Base-by-base conservation (phyloP, 352 stramenopile species). In the Saprolegnia parasitica region DNA sequence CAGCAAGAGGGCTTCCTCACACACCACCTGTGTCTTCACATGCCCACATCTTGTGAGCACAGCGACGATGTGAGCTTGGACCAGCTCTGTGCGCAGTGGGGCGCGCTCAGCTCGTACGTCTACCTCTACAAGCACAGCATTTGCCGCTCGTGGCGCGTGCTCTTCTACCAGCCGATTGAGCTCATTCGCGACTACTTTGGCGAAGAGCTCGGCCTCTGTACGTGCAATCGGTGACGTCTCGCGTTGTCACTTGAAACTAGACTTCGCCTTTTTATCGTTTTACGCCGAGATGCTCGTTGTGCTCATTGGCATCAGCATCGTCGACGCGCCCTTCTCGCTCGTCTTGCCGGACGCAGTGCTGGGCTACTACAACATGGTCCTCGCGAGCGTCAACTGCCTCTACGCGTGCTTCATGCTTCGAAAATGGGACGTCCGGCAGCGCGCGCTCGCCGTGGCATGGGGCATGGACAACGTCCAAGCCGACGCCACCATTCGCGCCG, bases 161-260 rank as follows among this genome's bases (percentile, higher is more conserved):
- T 79, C 2, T 58, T 77, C 40, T 72, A 67, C 45, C 81, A 91
- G 60, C 80, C 81, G 13, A 67, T 89, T 8, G 26, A 74, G 11
- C 77, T 87, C 65, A 72, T 93, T 5, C 81, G 81, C 57, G 87
- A 89, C 74, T 93, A 93, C 74, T 93, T 93, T 68, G 85, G 85
- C 46, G 85, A 93, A 66, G 78, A 93, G 46, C 68, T 93, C 42
- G 85, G 81, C 21, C 71, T 93, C 5, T 93, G 85, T 93, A 78
- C 45, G 83, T 56, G 8, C 23, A 13, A 18, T 52, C 67, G 23
- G 66, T 15, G 9, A 42, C 20, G 10, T 67, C 39, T 65, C 5
- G 37, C 16, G 35, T 68, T 13, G 23, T n/a, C 45, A 40, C 21
- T 23, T 52, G 1, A 5, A n/a, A 56, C 5, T 50, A 89, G 81